Evolutionary conservation across 768 basidiomycete species (phyloP), one percentile per base, ranked within the genome.

Genomic region (Psilocybe subaeruginosa): DNA sequence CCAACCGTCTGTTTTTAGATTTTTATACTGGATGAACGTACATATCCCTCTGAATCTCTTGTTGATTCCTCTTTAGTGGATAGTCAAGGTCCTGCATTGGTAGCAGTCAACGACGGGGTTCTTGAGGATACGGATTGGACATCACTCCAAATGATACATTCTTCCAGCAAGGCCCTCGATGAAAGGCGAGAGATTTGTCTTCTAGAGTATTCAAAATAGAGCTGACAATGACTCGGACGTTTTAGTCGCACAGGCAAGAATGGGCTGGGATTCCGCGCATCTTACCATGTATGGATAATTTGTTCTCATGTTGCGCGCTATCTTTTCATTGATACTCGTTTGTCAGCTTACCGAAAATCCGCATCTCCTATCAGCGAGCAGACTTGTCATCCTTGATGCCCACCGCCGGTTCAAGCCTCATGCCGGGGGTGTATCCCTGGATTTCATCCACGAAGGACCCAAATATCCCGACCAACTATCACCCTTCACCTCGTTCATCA

Each of bases 291-390:
- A 59, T 27, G 70, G 12, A 56, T 3, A 27, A 12, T 51, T 4
- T 27, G 29, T 11, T 33, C 11, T 1, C 23, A 5, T 3, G 5
- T 31, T 14, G 17, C 14, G 11, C 2, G 11, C 2, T 55, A 17
- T 37, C 46, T 9, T 8, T 9, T 49, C 4, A 23, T 19, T 29
- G 9, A 49, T 12, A 33, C 14, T 43, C 41, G 4, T 12, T 43
- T 43, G 4, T 8, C 39, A 83, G 82, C 60, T 82, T 16, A 82
- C 81, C 0, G 82, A 84, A 61, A 74, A 71, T 19, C 80, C 80
- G 0, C 80, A 83, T 63, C 73, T 83, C n/a, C 69, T 82, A 0
- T 84, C 82, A 0, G 75, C 71, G 1, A 45, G 69, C 3, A 70
- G 65, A 0, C 63, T 84, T 8, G 75, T 70, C n/a, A 73, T 82